These are phyloP conservation scores for Pseudozyma pruni DNA, from an alignment of 1,284 basidiomycete species.

Conservation along the genomic window DNA sequence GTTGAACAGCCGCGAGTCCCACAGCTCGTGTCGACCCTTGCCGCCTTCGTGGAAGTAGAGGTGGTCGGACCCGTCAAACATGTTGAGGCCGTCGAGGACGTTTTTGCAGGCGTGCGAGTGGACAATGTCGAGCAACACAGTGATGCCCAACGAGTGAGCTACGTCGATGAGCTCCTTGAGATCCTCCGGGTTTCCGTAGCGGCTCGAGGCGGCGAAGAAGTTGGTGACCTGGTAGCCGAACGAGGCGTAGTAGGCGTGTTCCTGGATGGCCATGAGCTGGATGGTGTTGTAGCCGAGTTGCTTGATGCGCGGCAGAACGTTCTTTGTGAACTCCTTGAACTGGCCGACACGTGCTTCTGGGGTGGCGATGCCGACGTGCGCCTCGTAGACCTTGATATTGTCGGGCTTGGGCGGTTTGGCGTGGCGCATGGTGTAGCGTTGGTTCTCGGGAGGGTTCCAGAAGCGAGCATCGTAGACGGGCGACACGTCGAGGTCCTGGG, in stretches of 20 bases:
- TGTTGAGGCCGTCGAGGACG: conserved; percentile 91
- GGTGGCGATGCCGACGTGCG: conserved; percentile 97
- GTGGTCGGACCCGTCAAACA: conserved; percentile 95
- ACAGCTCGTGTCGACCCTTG: conserved; percentile 91
- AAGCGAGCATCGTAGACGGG: conserved; percentile 96
- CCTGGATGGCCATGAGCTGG: conserved; percentile 86
- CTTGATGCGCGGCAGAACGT: conserved; percentile 87
- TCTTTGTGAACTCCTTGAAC: conserved; percentile 88
- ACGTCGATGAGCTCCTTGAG: conserved; percentile 94
- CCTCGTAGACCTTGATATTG: conserved; percentile 87
- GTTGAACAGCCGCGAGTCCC: conserved; percentile 91
- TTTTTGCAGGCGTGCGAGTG: conserved; percentile 99
- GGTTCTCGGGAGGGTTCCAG: conserved; percentile 86
- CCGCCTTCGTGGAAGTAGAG: conserved; percentile 94
- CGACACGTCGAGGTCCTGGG: conserved; percentile 88
- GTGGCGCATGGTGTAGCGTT: conserved; percentile 86
- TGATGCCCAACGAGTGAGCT: conserved; percentile 90
- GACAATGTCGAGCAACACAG: conserved; percentile 93
- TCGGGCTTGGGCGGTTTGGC: conserved; percentile 77
- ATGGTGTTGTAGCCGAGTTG: conserved; percentile 94
- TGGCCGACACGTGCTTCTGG: conserved; percentile 86
- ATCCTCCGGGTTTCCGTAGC: conserved; percentile 88
- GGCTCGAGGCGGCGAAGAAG: conserved; percentile 96
- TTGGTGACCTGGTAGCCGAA: conserved; percentile 98
- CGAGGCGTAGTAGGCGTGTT: conserved; percentile 98